These are phyloP conservation scores for Posidonia oceanica DNA, from an alignment of 116 monocot genomes.

Conservation along the genomic window DNA sequence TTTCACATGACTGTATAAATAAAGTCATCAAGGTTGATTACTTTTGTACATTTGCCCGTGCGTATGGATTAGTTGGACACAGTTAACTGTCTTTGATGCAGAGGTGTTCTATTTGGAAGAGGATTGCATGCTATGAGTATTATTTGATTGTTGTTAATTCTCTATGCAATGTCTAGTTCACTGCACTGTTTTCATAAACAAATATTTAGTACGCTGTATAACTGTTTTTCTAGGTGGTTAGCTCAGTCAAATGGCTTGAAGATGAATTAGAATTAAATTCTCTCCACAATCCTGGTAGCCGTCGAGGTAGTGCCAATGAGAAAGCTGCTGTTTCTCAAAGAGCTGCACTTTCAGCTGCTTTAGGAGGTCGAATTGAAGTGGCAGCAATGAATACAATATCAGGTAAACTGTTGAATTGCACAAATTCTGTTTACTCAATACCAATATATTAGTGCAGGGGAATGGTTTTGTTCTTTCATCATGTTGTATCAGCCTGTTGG, in stretches of 20 bases:
- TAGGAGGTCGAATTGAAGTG: slow-evolving; percentile 90
- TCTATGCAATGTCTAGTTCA: no score
- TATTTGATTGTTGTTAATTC: no score
- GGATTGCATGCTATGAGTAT: no score
- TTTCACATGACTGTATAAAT: no score
- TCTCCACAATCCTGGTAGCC: slow-evolving; percentile 85
- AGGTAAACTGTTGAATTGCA: slow-evolving; percentile 33
- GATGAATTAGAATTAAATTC: slow-evolving; percentile 98
- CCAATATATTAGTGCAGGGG: background rate
- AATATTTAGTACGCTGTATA: background rate
- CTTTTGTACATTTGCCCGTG: no score
- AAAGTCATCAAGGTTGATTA: no score
- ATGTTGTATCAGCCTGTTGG: background rate
- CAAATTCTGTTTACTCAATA: background rate
- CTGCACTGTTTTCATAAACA: no score
- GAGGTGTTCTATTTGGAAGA: no score
- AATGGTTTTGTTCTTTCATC: background rate
- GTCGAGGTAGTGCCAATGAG: slow-evolving; percentile 74
- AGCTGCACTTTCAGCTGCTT: slow-evolving; percentile 84
- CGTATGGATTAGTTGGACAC: no score
- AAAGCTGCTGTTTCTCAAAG: slow-evolving; percentile 75
- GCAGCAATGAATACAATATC: slow-evolving; percentile 89
- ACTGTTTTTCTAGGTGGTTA: slow-evolving; percentile 65
- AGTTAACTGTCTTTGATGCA: no score
- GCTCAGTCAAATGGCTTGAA: slow-evolving; percentile 99